Percentiles rank a stretch among this genome's conserved stretches.
phyloP scores from a whole-genome alignment of 306 rosid species.

The Acacia crassicarpa region DNA sequence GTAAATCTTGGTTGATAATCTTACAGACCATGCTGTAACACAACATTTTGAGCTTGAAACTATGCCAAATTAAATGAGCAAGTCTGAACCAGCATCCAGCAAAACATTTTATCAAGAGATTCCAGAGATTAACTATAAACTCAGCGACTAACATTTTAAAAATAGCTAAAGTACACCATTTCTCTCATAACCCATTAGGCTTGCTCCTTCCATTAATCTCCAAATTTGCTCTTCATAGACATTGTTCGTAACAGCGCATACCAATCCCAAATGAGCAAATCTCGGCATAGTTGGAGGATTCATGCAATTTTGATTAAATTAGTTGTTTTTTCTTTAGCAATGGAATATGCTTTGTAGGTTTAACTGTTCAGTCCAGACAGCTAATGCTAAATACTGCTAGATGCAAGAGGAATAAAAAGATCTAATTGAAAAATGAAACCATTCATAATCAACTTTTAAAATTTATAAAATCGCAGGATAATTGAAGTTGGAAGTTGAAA shows the following conservation, averaged over 20 bases:
- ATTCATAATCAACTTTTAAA: not conserved
- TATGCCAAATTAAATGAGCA: not conserved
- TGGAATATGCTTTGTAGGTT: not conserved
- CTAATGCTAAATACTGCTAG: not conserved
- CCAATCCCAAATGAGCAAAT: not conserved
- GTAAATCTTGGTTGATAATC: not conserved
- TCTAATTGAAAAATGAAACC: not conserved
- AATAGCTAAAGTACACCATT: not conserved
- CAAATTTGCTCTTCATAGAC: not conserved
- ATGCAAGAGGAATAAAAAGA: not conserved
- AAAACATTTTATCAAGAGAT: not conserved
- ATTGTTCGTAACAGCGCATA: not conserved
- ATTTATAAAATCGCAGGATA: not conserved
- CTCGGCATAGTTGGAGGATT: not conserved
- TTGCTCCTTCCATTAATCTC: not conserved
- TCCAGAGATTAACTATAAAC: not conserved
- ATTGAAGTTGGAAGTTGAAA: not conserved
- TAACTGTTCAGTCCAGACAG: not conserved
- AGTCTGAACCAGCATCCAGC: not conserved
- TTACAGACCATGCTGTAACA: not conserved
- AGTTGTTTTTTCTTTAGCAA: not conserved
- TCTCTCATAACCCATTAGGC: not conserved
- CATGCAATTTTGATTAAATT: not conserved
- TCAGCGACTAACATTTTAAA: not conserved
- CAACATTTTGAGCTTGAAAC: not conserved